Conservation (phyloP, 495 filamentous ascomycete species). For the Trichoderma asperelloides region DNA sequence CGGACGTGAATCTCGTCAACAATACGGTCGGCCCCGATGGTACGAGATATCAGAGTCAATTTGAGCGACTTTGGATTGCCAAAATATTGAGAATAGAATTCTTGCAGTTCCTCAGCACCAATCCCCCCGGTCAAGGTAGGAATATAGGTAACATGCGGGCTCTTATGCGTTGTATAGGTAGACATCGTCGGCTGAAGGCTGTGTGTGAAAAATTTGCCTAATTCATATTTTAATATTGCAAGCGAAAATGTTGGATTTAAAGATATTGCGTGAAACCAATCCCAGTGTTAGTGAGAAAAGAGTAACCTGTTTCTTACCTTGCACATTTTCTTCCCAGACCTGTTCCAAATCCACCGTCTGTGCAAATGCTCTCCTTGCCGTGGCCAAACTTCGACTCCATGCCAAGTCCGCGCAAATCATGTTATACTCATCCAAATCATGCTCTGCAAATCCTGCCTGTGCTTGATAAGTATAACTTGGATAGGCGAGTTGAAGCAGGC, state of each 20-base stretch:
- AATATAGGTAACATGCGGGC: slow-evolving; percentile 44
- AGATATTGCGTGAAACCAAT: too few relatives aligned
- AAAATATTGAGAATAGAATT: slow-evolving; percentile 64
- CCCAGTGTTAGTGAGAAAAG: too few relatives aligned
- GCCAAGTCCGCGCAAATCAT: slow-evolving; percentile 36
- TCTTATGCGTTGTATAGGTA: slow-evolving; percentile 39
- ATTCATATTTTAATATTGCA: background rate
- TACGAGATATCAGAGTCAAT: slow-evolving; percentile 57
- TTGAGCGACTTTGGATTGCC: slow-evolving; percentile 50
- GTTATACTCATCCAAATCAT: slow-evolving; percentile 43
- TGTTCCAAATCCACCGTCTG: slow-evolving; percentile 51
- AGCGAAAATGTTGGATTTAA: background rate
- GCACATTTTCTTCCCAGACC: slow-evolving; percentile 50
- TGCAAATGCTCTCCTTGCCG: slow-evolving; percentile 45
- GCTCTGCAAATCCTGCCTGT: slow-evolving; percentile 41
- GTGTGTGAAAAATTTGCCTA: slow-evolving; percentile 41
- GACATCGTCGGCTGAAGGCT: slow-evolving; percentile 41
- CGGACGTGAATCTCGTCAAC: slow-evolving; percentile 36
- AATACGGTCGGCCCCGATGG: slow-evolving; percentile 35
- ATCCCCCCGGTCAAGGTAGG: slow-evolving; percentile 53
- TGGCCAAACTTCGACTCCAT: slow-evolving; percentile 39
- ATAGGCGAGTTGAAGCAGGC: slow-evolving; percentile 22
- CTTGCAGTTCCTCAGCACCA: slow-evolving; percentile 50
- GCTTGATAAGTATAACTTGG: slow-evolving; percentile 36
- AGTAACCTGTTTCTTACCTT: slow-evolving; percentile 28